Evolutionary conservation across 805 yeast genomes (phyloP).

Genomic region (Kazachstania bromeliacearum): DNA sequence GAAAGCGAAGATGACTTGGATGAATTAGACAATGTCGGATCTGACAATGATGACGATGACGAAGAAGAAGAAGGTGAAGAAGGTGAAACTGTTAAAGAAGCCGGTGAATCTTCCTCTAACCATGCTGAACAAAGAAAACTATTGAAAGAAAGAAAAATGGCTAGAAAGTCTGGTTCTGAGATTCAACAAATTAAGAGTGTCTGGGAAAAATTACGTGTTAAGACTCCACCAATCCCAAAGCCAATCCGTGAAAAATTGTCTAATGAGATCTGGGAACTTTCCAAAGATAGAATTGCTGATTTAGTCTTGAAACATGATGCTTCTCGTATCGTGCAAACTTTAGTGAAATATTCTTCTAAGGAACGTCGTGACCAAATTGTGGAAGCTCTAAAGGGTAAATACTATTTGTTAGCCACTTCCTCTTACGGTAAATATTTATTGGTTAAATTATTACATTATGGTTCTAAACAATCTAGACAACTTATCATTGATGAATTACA

Average conservation of each 20-base stretch:
- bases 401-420: constrained; percentile 76
- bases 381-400: constrained; percentile 60
- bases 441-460: constrained; percentile 85
- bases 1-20: constrained; percentile 26
- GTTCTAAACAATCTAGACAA: constrained; percentile 71
- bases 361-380: constrained; percentile 69
- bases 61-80: constrained; percentile 27
- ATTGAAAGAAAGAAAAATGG: constrained; percentile 72
- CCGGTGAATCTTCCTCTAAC: constrained; percentile 31
- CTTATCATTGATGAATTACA: constrained; percentile 74
- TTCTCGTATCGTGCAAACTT: constrained; percentile 89
- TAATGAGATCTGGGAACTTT: constrained; percentile 74
- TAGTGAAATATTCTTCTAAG: constrained; percentile 75
- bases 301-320: constrained; percentile 93
- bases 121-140: constrained; percentile 77
- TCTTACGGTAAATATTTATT: constrained; percentile 89
- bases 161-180: constrained; percentile 78
- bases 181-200: constrained; percentile 75
- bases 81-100: constrained; percentile 21
- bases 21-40: constrained; percentile 10
- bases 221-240: constrained; percentile 71
- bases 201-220: constrained; percentile 89
- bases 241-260: constrained; percentile 67
- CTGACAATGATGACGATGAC: constrained; percentile 21
- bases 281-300: constrained; percentile 70